Conservation (phyloP, 441 rosid species). For the Francoa sonchifolia region DNA sequence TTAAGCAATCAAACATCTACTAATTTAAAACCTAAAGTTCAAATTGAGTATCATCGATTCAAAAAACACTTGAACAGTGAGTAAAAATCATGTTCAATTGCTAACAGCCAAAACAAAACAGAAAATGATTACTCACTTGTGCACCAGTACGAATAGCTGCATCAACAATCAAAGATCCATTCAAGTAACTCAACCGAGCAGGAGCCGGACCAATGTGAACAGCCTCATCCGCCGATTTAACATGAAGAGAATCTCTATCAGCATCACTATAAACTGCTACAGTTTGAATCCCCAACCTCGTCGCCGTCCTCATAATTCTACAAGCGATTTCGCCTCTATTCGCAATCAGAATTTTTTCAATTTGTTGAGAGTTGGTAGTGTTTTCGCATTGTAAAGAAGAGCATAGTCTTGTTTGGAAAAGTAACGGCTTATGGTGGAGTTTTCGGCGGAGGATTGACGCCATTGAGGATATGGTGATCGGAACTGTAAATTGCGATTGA, state of each 20-base stretch:
- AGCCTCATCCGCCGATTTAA: conserved; percentile 68
- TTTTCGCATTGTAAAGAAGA: conserved; percentile 15
- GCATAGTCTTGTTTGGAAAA: conserved; percentile 17
- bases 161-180: conserved; percentile 41
- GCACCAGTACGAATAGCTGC: conserved; percentile 82
- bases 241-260: conserved; percentile 60
- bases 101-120: background rate
- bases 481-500: no score
- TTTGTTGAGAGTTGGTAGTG: conserved; percentile 17
- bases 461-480: conserved; percentile 33
- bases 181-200: conserved; percentile 73
- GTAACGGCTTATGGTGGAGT: conserved; percentile 15
- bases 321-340: conserved; percentile 94
- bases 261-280: conserved; percentile 87
- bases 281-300: conserved; percentile 60
- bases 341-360: conserved; percentile 76
- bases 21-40: no score
- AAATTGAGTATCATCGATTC: no score
- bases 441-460: conserved; percentile 40
- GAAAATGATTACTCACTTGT: conserved; percentile 33
- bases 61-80: no score
- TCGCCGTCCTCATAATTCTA: conserved; percentile 77
- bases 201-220: conserved; percentile 71
- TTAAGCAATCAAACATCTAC: background rate
- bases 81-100: no score